Percentiles rank a stretch among this genome's conserved stretches.
Conservation (phyloP, 2,329 filamentous ascomycete species). For the Botrytis porri region DNA sequence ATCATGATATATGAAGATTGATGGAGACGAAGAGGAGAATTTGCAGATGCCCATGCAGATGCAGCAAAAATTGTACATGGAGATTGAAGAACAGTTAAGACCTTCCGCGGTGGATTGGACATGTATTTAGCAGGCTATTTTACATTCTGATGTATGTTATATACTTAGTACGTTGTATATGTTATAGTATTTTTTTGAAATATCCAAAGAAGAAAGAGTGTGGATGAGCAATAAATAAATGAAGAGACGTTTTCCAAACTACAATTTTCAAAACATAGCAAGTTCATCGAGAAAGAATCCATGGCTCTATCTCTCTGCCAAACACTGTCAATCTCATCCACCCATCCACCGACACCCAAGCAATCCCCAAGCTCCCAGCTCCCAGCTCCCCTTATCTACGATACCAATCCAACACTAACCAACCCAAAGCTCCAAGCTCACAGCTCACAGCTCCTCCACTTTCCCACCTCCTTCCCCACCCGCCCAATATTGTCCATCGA, state of each 20-base stretch:
- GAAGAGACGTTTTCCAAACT: not conserved
- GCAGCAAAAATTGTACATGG: constrained; percentile 7
- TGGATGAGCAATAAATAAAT: not conserved
- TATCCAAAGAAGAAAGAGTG: not conserved
- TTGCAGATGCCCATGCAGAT: not conserved
- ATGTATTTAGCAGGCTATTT: constrained; percentile 3
- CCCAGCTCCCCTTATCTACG: not conserved
- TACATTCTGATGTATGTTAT: constrained; percentile 11
- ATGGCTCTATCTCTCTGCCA: not conserved
- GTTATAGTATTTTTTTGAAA: not conserved
- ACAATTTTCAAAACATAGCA: not conserved
- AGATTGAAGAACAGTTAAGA: not conserved
- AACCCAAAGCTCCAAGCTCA: too few species aligned
- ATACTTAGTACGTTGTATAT: not conserved
- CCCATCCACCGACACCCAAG: not conserved
- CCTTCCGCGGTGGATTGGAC: not conserved
- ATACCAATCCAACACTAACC: not conserved
- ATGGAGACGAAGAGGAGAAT: not conserved
- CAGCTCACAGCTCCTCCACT: not conserved
- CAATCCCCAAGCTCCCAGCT: not conserved
- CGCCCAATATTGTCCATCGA: not conserved
- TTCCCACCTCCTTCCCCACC: not conserved
- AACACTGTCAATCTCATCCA: not conserved
- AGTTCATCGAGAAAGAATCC: not conserved
- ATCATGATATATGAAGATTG: not conserved